Evolutionary conservation across 2,329 filamentous ascomycete species (phyloP).

Genomic region (Pseudocercospora vitis): DNA sequence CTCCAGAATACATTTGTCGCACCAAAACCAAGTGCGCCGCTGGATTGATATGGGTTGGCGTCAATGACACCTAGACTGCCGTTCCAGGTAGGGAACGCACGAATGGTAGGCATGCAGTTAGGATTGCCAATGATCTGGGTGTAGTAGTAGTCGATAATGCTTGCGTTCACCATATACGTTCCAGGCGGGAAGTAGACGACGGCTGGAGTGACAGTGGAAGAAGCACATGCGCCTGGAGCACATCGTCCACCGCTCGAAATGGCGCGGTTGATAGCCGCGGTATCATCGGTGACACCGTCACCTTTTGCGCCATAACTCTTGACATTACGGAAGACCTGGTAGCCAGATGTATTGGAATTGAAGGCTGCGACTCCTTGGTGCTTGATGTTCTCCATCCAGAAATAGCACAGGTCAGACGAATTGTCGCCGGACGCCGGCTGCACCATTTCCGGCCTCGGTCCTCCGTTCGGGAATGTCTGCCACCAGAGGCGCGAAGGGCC

Average conservation of each 20-base stretch:
- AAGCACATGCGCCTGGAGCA: conserved; percentile 43
- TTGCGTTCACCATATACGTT: conserved; percentile 57
- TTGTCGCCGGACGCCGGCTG: conserved; percentile 8
- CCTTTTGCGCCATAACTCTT: conserved; percentile 49
- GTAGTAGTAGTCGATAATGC: conserved; percentile 63
- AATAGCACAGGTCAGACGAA: conserved; percentile 32
- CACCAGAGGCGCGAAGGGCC: conserved; percentile 14
- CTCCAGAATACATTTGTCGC: conserved; percentile 65
- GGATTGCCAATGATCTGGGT: conserved; percentile 64
- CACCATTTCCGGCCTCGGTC: conserved; percentile 1
- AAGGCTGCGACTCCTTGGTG: conserved; percentile 53
- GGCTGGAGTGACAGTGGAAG: conserved; percentile 54
- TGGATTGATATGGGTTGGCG: conserved; percentile 52
- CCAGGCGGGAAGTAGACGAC: conserved; percentile 60
- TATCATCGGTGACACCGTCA: conserved; percentile 56
- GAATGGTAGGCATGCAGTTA: conserved; percentile 56
- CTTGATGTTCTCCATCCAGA: conserved; percentile 47
- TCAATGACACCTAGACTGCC: conserved; percentile 59
- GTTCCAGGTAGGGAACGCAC: conserved; percentile 49
- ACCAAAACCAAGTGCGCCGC: conserved; percentile 39
- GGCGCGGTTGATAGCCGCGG: conserved; percentile 54
- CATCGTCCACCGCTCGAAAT: conserved; percentile 45
- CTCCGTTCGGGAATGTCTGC: conserved; percentile 5
- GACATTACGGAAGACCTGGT: conserved; percentile 52
- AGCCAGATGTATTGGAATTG: conserved; percentile 43